Conservation (phyloP, 805 yeast genomes). For the Candida michaelii region DNA sequence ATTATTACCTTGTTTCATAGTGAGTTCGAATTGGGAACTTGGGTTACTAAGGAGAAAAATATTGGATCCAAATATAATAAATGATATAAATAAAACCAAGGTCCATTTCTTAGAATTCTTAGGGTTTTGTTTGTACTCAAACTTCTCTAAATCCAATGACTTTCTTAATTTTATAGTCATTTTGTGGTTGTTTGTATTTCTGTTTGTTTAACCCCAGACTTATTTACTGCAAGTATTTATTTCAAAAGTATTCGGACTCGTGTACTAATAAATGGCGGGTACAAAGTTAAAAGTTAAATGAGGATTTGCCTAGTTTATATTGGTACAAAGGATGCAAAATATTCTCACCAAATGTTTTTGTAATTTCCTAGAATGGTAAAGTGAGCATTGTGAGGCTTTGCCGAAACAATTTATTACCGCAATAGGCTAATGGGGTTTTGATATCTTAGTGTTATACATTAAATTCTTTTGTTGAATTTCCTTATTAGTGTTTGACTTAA, state of each 20-base stretch:
- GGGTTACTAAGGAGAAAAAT: slow-evolving; percentile 1
- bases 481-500: not conserved
- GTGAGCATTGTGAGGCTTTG: not conserved
- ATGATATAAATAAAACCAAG: not conserved
- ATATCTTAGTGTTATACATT: not conserved
- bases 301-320: not conserved
- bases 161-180: slow-evolving; percentile 2
- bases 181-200: not conserved
- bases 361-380: slow-evolving; percentile 4
- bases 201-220: not conserved
- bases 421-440: slow-evolving; percentile 1
- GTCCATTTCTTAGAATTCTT: slow-evolving; percentile 1
- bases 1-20: slow-evolving; percentile 14
- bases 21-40: slow-evolving; percentile 13
- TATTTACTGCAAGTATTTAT: too few species aligned
- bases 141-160: slow-evolving; percentile 1
- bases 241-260: too few species aligned
- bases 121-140: not conserved
- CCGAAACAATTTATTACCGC: not conserved
- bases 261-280: not conserved
- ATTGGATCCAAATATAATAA: slow-evolving; percentile 5
- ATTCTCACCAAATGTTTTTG: slow-evolving; percentile 5
- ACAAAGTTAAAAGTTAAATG: too few species aligned
- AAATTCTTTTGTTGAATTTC: not conserved
- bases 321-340: not conserved